phyloP scores from a whole-genome alignment of 2,329 filamentous ascomycete species.

The Harringtonia aguacate region DNA sequence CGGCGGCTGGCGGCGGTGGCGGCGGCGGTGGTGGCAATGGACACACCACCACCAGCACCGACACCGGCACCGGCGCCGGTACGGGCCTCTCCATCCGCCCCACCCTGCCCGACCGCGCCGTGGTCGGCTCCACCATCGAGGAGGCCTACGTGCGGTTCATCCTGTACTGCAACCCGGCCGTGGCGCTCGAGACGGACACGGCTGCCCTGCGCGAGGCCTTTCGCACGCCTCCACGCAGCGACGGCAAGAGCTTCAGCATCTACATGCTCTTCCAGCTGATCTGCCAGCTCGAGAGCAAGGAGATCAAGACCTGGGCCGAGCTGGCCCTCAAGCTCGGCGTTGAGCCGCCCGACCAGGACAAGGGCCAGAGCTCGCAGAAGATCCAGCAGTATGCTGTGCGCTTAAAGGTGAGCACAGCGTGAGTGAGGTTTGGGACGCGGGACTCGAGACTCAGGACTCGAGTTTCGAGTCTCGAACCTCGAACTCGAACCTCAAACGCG shows the following conservation, averaged over 20 bases:
- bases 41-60: no score
- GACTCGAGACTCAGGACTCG: no score
- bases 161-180: conserved; percentile 79
- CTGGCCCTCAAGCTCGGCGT: conserved; percentile 80
- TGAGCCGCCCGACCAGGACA: conserved; percentile 68
- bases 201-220: conserved; percentile 64
- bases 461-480: no score
- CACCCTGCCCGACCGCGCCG: conserved; percentile 35
- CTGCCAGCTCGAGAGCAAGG: conserved; percentile 63
- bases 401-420: conserved; percentile 72
- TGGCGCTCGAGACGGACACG: conserved; percentile 60
- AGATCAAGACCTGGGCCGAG: conserved; percentile 90
- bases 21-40: no score
- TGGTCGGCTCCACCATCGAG: conserved; percentile 63
- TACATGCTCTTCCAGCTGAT: conserved; percentile 71
- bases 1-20: no score
- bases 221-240: conserved; percentile 70
- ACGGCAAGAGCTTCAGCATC: conserved; percentile 75
- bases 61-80: no score
- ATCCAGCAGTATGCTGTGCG: conserved; percentile 91
- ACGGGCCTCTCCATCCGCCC: no score
- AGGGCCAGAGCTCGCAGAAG: conserved; percentile 84
- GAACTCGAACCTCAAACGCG: no score
- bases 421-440: no score
- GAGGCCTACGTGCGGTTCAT: conserved; percentile 79